A percentile compares a stretch with the other conserved stretches of the same genome.
Evolutionary conservation across 2,329 filamentous ascomycete genomes (phyloP).

Genomic region (Drechmeria coniospora): DNA sequence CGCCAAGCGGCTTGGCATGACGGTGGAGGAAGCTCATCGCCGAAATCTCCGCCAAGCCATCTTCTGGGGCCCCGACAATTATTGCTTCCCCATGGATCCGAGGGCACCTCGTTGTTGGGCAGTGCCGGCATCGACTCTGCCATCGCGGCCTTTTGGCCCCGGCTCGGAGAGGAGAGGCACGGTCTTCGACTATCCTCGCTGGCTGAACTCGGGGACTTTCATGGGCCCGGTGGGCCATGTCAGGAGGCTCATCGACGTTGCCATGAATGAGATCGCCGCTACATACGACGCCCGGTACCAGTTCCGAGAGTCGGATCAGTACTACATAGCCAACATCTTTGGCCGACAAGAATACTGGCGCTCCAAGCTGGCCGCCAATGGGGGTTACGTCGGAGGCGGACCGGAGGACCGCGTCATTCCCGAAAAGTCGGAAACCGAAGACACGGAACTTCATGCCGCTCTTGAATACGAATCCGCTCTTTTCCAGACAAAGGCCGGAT

Average conservation of each 20-base stretch:
- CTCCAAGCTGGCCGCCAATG: constrained; percentile 11
- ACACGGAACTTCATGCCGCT: constrained; percentile 19
- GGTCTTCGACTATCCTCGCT: constrained; percentile 19
- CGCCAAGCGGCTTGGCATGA: constrained; percentile 29
- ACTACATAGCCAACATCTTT: constrained; percentile 26
- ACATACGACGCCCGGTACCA: constrained; percentile 17
- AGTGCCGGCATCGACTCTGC: constrained; percentile 19
- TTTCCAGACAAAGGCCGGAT: constrained; percentile 23
- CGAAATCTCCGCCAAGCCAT: constrained; percentile 21
- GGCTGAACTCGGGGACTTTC: constrained; percentile 30
- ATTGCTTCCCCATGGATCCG: constrained; percentile 24
- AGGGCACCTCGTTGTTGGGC: constrained; percentile 23
- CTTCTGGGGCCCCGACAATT: constrained; percentile 29
- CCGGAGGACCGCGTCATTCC: constrained; percentile 10
- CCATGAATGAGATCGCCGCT: constrained; percentile 14
- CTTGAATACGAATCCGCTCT: constrained; percentile 25
- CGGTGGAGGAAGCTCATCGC: constrained; percentile 13
- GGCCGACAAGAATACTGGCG: constrained; percentile 26
- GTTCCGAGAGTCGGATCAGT: constrained; percentile 24
- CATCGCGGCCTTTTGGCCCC: constrained; percentile 18
- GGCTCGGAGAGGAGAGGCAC: constrained; percentile 17
- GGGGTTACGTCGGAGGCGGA: constrained; percentile 6
- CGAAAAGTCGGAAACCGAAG: constrained; percentile 7
- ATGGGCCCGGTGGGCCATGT: constrained; percentile 22
- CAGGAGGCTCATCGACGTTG: constrained; percentile 11